phyloP scores from a whole-genome alignment of 1,284 basidiomycete species.

The Cryptococcus hybrid region DNA sequence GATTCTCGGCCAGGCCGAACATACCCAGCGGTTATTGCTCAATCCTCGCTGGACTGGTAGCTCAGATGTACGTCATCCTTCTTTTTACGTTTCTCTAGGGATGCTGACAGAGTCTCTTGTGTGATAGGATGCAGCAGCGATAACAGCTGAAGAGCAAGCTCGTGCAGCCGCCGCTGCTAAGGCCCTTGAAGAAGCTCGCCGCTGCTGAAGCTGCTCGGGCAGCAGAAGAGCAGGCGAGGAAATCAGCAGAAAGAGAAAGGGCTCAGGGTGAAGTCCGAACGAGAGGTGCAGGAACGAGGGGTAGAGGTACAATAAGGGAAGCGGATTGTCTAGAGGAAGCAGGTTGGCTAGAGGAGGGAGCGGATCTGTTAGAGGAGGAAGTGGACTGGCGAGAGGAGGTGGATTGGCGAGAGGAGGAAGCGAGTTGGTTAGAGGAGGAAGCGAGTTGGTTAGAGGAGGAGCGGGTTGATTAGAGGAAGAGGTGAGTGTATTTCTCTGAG shows the following conservation, averaged over 20 bases:
- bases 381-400: no score
- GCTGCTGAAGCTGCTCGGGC: conserved; percentile 17
- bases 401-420: no score
- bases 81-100: no score
- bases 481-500: no score
- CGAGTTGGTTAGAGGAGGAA: no score
- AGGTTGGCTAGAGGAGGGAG: no score
- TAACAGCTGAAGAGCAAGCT: conserved; percentile 26
- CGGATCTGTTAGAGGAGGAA: no score
- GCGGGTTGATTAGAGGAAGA: no score
- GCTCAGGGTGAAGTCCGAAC: no score
- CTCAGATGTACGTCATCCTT: conserved; percentile 33
- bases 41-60: conserved; percentile 46
- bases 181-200: conserved; percentile 12
- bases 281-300: no score
- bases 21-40: conserved; percentile 39
- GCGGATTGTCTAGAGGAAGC: no score
- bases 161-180: conserved; percentile 14
- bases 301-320: conserved; percentile 22
- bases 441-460: no score
- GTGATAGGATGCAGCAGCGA: conserved; percentile 28
- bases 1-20: conserved; percentile 45
- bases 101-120: neutral
- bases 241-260: conserved; percentile 1
- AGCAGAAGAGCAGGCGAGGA: conserved; percentile 19